Evolutionary conservation across 108 stramenopile species (phyloP).

Genomic region (Skeletonema grethae): DNA sequence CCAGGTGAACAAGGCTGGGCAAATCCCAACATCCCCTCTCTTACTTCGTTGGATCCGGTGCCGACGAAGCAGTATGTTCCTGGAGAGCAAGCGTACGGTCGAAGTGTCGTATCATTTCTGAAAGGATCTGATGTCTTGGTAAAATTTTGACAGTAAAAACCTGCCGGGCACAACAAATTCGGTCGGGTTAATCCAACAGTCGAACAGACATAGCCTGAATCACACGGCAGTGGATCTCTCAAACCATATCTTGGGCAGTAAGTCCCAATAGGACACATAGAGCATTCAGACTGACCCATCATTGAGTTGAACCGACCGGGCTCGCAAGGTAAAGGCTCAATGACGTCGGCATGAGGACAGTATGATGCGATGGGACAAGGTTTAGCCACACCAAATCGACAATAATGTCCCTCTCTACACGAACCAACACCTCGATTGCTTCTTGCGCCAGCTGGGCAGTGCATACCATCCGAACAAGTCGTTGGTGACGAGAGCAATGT

Average conservation of each 20-base stretch:
- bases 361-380: constrained; percentile 74
- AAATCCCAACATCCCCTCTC: constrained; percentile 57
- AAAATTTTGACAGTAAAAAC: constrained; percentile 84
- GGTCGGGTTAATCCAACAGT: constrained; percentile 65
- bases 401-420: constrained; percentile 79
- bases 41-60: constrained; percentile 68
- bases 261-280: constrained; percentile 73
- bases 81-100: constrained; percentile 61
- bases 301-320: constrained; percentile 81
- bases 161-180: constrained; percentile 71
- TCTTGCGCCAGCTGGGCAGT: constrained; percentile 69
- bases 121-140: constrained; percentile 76
- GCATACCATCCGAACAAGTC: constrained; percentile 47
- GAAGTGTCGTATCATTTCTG: constrained; percentile 63
- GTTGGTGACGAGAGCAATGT: constrained; percentile 38
- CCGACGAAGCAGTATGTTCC: constrained; percentile 89
- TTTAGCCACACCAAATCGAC: constrained; percentile 49
- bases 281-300: constrained; percentile 72
- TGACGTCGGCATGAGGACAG: constrained; percentile 78
- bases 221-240: constrained; percentile 70
- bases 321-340: constrained; percentile 70
- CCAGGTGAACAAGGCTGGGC: constrained; percentile 84
- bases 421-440: constrained; percentile 70
- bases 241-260: constrained; percentile 80
- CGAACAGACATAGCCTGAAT: constrained; percentile 70